Base-by-base conservation (phyloP, 257 asterid species). In the Solanum lignicaule region DNA sequence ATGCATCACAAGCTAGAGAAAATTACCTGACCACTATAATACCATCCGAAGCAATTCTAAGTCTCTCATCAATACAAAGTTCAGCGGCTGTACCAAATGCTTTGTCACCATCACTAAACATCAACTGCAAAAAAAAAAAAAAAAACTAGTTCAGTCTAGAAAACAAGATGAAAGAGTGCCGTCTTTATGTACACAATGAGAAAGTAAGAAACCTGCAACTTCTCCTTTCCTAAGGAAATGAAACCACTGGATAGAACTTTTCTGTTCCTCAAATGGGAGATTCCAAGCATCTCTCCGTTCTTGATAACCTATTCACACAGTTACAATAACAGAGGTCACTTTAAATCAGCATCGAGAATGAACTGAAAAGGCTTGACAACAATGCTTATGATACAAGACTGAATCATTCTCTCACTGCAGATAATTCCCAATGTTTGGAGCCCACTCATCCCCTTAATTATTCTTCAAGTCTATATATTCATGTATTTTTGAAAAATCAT, bases 221-320 rank as follows among this genome's bases (percentile, higher is more conserved):
- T 96, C 91, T 96, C 97, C 94, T 97, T 97, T 81, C 99, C 99
- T 68, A 97, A 89, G 89, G 98, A 89, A 88, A 93, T 75, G 87
- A 94, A 97, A 90, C 99, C 99, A 91, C 94, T 97, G 39, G 99
- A 97, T 83, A 97, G 89, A 88, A 96, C 99, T 93, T 96, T 93
- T 92, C 98, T 92, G 91, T 95, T 97, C 89, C 98, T 92, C 91
- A 97, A 87, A 94, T 97, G 99, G 31, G 99, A 96, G 76, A 97
- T 98, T 39, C 99, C 99, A 32, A 97, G 95, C 99, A 97, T 97
- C 93, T 97, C 99, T 86, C 99, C 99, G 3, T 97, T 97, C 93
- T 93, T 97, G 92, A 97, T 97, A 90, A 97, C 99, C 99, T 97
- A 89, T 41, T 78, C 48, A 7, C 71, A 52, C 46, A 52, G 29